Evolutionary conservation across 2,329 filamentous ascomycete species (phyloP).

Genomic region (Niveomyces coronatus): DNA sequence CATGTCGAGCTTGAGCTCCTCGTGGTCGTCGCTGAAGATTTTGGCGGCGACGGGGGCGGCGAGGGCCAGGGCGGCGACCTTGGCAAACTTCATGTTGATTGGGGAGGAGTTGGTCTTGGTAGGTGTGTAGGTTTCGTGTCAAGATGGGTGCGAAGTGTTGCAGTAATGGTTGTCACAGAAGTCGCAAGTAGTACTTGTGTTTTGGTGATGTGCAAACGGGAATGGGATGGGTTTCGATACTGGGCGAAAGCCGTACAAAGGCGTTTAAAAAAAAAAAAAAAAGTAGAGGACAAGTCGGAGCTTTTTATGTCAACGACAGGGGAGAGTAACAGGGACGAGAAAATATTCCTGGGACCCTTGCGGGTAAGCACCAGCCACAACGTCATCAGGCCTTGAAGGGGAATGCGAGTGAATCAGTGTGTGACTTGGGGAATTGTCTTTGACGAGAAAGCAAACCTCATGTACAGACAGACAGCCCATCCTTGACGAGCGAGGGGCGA

Average conservation of each 20-base stretch:
- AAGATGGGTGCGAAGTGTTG: neutral
- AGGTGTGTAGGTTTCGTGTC: too few relatives aligned
- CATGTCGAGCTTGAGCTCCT: conserved; percentile 23
- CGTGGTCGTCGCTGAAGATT: conserved; percentile 19
- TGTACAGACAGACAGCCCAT: too few relatives aligned
- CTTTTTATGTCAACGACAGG: neutral
- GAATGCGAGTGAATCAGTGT: neutral
- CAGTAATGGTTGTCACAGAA: too few relatives aligned
- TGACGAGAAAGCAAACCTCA: neutral
- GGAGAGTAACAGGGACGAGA: neutral
- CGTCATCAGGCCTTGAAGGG: neutral
- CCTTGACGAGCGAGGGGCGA: too few relatives aligned
- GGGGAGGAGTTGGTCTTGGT: neutral
- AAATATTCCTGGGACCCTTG: too few relatives aligned
- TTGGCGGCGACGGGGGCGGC: conserved; percentile 19
- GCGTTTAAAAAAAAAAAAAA: neutral
- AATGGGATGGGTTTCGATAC: too few relatives aligned
- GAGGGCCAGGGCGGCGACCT: conserved; percentile 13
- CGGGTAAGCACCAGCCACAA: conserved; percentile 1
- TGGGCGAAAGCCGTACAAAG: too few relatives aligned
- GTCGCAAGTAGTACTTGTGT: too few relatives aligned
- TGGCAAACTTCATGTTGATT: conserved; percentile 19
- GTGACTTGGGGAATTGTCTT: neutral
- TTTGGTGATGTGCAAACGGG: too few relatives aligned
- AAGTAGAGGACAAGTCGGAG: conserved; percentile 5